Base-by-base conservation (phyloP, 768 basidiomycete species). In the Lentinula sp. region DNA sequence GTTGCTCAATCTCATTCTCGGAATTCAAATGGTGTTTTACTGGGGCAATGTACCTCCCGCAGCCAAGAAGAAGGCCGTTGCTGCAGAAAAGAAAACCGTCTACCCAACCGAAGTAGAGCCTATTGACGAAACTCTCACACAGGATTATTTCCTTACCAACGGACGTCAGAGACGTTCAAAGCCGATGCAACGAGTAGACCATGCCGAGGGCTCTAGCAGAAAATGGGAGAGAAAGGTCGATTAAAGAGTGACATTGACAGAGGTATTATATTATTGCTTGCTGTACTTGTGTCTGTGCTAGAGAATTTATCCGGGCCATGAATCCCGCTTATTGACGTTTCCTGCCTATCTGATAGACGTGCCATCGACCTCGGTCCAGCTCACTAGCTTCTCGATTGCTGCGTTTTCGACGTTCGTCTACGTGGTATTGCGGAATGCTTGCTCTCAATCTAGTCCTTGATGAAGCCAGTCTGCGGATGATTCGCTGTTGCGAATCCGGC, bases 11-110 rank as follows among this genome's bases (percentile, higher is more conserved):
- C 66, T 78, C 64, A 72, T 89, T n/a, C 70, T 91, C 40, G 87
- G 84, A 5, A 70, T 70, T 11, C 87, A 89, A 71, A 81, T 89
- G 83, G 80, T 83, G 74, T 68, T 74, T 68, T 89, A 83, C 68
- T 83, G 83, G 81, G 82, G 80, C 11, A 74, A 43, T 18, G 23
- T 10, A 6, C 55, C 55, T 3, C 55, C 55, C 9, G 39, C 23
- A 4, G 40, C 40, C 23, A 23, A 15, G 13, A 56, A 37, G 23
- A 56, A 40, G 39, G 13, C 13, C 7, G 35, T 8, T 5, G 55
- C 23, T 13, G 55, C 13, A 31, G 55, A 56, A 23, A 45, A 45
- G 40, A n/a, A 40, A 43, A 56, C 45, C 11, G 39, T 43, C 2
- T 28, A 37, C 13, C 13, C 55, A 16, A n/a, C 55, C 43, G 55